Conservation (phyloP, 495 filamentous ascomycete genomes). For the Talaromyces ruber region DNA sequence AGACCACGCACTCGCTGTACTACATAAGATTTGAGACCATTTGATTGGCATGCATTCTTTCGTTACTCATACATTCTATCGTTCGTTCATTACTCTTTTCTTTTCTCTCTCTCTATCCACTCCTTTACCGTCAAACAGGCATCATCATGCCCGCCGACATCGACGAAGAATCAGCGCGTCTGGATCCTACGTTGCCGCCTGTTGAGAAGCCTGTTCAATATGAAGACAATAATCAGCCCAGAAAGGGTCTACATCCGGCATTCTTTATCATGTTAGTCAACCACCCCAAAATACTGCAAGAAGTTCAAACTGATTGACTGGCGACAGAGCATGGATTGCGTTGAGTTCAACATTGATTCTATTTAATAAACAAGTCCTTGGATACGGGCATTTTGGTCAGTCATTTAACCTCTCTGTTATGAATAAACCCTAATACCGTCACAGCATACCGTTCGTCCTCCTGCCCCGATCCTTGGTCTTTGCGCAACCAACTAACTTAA, state of each 20-base stretch:
- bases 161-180: slow-evolving; percentile 21
- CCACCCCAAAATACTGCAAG: neutral
- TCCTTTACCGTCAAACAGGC: neutral
- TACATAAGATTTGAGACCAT: neutral
- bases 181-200: slow-evolving; percentile 63
- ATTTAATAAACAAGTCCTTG: slow-evolving; percentile 98
- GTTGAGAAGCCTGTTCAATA: slow-evolving; percentile 68
- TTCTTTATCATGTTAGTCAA: slow-evolving; percentile 77
- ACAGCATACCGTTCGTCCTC: slow-evolving; percentile 8
- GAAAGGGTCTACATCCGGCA: slow-evolving; percentile 62
- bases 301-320: neutral
- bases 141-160: neutral
- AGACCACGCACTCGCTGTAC: neutral
- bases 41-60: neutral
- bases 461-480: neutral
- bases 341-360: slow-evolving; percentile 89
- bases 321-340: slow-evolving; percentile 72
- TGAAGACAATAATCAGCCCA: slow-evolving; percentile 44
- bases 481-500: neutral
- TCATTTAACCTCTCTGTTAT: slow-evolving; percentile 1
- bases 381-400: slow-evolving; percentile 77
- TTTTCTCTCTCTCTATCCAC: neutral
- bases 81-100: neutral
- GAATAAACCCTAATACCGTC: slow-evolving; percentile 25
- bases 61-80: neutral